Percentiles rank a stretch among this genome's conserved stretches.
phyloP scores from a whole-genome alignment of 306 rosid species.

The Sicyos baderoa region DNA sequence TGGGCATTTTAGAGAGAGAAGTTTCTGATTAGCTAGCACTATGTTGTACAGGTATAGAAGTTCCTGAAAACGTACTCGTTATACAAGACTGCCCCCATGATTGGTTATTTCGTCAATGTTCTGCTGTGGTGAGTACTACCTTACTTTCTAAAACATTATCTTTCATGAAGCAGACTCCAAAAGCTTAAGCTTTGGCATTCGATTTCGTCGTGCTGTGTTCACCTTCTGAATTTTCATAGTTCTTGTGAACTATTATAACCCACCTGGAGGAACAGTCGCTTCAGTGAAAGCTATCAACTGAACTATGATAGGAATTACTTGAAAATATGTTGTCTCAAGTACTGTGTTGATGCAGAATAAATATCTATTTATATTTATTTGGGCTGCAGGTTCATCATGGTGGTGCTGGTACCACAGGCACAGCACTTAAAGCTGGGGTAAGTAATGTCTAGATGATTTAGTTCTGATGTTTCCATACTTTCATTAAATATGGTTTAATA shows the following conservation, averaged over 20 bases:
- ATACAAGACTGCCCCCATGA: constrained; percentile 93
- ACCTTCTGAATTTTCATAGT: neutral
- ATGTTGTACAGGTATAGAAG: constrained; percentile 52
- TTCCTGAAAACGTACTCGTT: constrained; percentile 59
- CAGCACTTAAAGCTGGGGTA: constrained; percentile 96
- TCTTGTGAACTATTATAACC: neutral
- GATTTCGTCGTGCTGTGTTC: neutral
- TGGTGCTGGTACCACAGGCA: constrained; percentile 96
- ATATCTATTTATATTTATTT: neutral
- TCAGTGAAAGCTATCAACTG: neutral
- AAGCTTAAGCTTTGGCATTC: neutral
- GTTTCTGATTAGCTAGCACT: constrained; percentile 4
- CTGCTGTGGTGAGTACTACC: constrained; percentile 73
- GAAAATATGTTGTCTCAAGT: neutral
- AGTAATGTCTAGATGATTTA: neutral
- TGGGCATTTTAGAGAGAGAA: no score
- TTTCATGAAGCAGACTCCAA: constrained; percentile 3
- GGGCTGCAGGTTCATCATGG: constrained; percentile 91
- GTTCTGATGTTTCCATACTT: neutral
- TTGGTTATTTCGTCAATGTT: constrained; percentile 94
- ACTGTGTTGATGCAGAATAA: neutral
- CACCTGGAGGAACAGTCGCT: neutral
- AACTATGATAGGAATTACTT: neutral
- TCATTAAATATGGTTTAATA: neutral
- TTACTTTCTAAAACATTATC: neutral